phyloP scores from a whole-genome alignment of 1,284 basidiomycete genomes.

The Veloboletus limbatus region DNA sequence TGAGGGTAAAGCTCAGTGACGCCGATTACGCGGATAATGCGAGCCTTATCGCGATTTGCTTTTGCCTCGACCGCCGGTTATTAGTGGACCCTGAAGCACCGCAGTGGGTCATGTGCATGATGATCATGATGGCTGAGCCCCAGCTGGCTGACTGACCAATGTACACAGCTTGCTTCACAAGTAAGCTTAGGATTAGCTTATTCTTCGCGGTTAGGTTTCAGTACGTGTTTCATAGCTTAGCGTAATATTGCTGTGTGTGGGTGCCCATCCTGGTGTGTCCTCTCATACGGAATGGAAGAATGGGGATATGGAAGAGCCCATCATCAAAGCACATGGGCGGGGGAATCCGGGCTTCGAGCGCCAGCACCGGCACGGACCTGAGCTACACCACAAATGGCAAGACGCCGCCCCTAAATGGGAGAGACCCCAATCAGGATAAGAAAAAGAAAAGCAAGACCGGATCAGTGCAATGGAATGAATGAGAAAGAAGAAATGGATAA shows the following conservation, averaged over 20 bases:
- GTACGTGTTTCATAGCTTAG: not conserved
- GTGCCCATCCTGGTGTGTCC: not conserved
- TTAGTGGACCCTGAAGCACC: not conserved
- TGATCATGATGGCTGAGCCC: too few relatives aligned
- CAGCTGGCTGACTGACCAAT: too few relatives aligned
- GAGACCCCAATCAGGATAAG: not conserved
- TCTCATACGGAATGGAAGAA: slow-evolving; percentile 10
- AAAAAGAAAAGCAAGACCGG: not conserved
- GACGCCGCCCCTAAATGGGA: slow-evolving; percentile 1
- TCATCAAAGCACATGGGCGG: slow-evolving; percentile 3
- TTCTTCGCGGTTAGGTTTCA: not conserved
- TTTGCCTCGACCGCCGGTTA: slow-evolving; percentile 2
- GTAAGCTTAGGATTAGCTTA: not conserved
- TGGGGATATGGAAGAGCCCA: not conserved
- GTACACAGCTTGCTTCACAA: too few relatives aligned
- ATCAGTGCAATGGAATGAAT: not conserved
- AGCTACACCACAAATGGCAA: slow-evolving; percentile 5
- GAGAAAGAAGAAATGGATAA: not conserved
- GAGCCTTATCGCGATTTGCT: slow-evolving; percentile 4
- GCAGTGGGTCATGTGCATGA: too few relatives aligned
- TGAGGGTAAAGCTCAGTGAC: slow-evolving; percentile 20
- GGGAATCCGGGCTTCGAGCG: not conserved
- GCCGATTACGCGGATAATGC: slow-evolving; percentile 7
- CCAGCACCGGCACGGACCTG: not conserved
- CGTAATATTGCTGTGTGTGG: not conserved